These are phyloP conservation scores for Apocynum venetum DNA, from an alignment of 257 asterid genomes.

Conservation along the genomic window DNA sequence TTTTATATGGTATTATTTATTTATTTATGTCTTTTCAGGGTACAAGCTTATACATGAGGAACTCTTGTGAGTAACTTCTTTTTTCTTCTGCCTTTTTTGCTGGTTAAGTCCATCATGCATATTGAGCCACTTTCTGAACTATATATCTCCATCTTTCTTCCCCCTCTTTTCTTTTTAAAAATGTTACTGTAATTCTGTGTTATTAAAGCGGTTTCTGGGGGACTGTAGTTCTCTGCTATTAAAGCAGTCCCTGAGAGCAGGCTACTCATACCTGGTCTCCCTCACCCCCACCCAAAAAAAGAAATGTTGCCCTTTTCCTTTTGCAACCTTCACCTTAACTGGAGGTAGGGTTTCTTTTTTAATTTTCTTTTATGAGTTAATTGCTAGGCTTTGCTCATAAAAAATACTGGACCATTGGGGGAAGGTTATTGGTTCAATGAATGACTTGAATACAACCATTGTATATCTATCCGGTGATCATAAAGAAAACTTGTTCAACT, in stretches of 20 bases:
- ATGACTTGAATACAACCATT: background rate
- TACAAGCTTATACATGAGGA: conserved; percentile 25
- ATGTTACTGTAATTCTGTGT: background rate
- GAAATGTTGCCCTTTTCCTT: background rate
- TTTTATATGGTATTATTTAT: conserved; percentile 20
- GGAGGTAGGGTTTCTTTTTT: background rate
- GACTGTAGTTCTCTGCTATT: conserved; percentile 1
- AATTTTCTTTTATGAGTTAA: background rate
- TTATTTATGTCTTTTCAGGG: conserved; percentile 41
- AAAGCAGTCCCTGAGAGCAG: background rate
- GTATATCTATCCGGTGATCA: background rate
- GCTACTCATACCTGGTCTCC: background rate
- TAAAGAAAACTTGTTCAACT: background rate
- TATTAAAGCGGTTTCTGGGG: background rate
- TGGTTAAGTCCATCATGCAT: conserved; percentile 1
- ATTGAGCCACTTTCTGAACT: background rate
- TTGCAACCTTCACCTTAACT: background rate
- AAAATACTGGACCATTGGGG: background rate
- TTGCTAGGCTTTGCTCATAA: background rate
- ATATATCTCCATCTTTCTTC: background rate
- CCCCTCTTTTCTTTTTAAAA: background rate
- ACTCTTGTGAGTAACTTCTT: conserved; percentile 41
- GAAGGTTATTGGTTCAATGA: background rate
- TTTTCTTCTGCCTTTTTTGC: background rate
- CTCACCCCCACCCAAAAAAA: background rate